phyloP scores from a whole-genome alignment of 257 asterid genomes.

The Rubia yunnanensis region DNA sequence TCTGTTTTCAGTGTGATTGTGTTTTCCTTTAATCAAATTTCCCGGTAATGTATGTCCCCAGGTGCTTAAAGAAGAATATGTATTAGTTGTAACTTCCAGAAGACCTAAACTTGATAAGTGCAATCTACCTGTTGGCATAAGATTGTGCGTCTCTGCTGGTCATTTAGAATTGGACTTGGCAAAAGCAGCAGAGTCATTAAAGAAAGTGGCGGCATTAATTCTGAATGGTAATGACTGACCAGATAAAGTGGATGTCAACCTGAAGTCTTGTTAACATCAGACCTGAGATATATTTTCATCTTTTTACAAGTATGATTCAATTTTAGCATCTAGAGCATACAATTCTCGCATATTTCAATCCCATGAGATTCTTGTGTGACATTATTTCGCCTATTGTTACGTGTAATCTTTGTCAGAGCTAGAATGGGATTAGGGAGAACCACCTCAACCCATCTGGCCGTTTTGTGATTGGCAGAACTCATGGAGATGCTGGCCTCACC shows the following conservation, averaged over 20 bases:
- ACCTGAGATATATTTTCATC: neutral
- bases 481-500: no score
- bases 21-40: neutral
- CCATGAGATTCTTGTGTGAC: neutral
- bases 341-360: neutral
- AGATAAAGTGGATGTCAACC: slow-evolving; percentile 5
- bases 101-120: neutral
- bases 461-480: no score
- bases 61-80: neutral
- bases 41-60: neutral
- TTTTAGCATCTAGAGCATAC: neutral
- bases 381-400: neutral
- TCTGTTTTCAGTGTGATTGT: neutral
- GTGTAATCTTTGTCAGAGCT: neutral
- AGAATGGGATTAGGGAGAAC: neutral
- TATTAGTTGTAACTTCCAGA: neutral
- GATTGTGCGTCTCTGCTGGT: slow-evolving; percentile 50
- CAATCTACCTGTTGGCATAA: neutral
- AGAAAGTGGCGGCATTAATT: slow-evolving; percentile 33
- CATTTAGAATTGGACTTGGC: slow-evolving; percentile 63
- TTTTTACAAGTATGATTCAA: neutral
- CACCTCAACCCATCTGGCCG: no score
- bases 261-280: neutral
- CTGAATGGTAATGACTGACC: slow-evolving; percentile 26
- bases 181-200: slow-evolving; percentile 59